phyloP scores from a whole-genome alignment of 257 asterid species.

The Penstemon davidsonii region DNA sequence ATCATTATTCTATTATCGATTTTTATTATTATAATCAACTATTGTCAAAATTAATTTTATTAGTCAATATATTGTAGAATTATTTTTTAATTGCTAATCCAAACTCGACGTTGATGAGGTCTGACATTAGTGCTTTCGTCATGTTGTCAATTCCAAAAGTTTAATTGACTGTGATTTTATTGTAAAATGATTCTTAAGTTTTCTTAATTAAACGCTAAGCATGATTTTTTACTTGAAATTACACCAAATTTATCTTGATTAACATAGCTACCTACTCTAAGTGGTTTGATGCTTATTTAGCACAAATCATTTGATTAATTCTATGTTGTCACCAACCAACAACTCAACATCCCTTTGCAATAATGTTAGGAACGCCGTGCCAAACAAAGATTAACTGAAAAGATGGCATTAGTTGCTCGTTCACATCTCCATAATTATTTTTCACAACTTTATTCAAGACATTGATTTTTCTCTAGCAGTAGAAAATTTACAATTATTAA shows the following conservation, averaged over 20 bases:
- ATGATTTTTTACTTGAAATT: constrained; percentile 22
- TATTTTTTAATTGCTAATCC: background rate
- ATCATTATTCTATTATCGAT: too few species aligned
- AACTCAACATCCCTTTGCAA: background rate
- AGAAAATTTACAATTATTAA: too few species aligned
- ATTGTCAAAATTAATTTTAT: too few species aligned
- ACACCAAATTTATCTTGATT: constrained; percentile 25
- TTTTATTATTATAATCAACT: too few species aligned
- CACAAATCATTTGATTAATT: background rate
- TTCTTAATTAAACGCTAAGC: constrained; percentile 19
- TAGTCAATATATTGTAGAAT: background rate
- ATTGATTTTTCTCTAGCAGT: too few species aligned
- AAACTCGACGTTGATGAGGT: background rate
- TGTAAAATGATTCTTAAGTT: background rate
- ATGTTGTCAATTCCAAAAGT: constrained; percentile 3
- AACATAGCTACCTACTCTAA: constrained; percentile 30
- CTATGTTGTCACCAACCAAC: constrained; percentile 21
- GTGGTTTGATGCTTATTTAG: background rate
- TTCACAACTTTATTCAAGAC: background rate
- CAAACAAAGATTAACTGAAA: constrained; percentile 4
- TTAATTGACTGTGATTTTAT: constrained; percentile 5
- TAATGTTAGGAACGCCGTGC: too few species aligned
- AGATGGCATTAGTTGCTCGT: constrained; percentile 23
- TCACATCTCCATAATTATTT: constrained; percentile 24
- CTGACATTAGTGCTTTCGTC: background rate